A percentile compares a stretch with the other conserved stretches of the same genome.
These are phyloP conservation scores for Lasiodiplodia hormozganensis DNA, from an alignment of 2,329 filamentous ascomycete species.

Conservation along the genomic window DNA sequence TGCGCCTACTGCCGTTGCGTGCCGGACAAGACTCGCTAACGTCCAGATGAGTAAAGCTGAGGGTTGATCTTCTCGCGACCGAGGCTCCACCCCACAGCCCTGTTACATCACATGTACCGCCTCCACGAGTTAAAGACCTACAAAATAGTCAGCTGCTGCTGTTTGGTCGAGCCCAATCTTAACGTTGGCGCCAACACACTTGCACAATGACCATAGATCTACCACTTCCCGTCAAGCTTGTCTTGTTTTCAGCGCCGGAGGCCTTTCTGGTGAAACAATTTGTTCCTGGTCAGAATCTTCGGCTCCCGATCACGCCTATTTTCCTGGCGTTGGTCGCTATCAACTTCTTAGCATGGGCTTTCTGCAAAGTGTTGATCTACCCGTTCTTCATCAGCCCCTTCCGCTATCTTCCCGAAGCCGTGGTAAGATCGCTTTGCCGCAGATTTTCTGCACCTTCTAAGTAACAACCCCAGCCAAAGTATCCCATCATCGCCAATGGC, in stretches of 20 bases:
- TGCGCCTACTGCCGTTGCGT: not conserved
- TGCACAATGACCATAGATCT: conserved; percentile 23
- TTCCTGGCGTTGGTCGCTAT: conserved; percentile 5
- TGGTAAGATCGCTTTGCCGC: conserved; percentile 24
- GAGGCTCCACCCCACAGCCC: conserved; percentile 12
- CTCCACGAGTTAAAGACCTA: not conserved
- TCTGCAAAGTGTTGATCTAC: conserved; percentile 38
- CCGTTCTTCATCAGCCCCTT: conserved; percentile 50
- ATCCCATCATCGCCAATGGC: conserved; percentile 47
- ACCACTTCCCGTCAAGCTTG: conserved; percentile 20
- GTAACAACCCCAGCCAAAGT: conserved; percentile 33
- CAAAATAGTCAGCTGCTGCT: not conserved
- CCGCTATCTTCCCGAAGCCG: conserved; percentile 46
- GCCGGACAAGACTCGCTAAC: conserved; percentile 11
- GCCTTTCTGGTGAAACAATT: conserved; percentile 26
- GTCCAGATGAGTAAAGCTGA: conserved; percentile 10
- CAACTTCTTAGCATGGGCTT: conserved; percentile 24
- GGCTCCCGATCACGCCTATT: conserved; percentile 20
- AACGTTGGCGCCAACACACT: not conserved
- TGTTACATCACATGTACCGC: conserved; percentile 22
- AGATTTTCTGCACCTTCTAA: not conserved
- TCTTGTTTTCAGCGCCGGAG: conserved; percentile 17
- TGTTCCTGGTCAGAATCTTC: conserved; percentile 15
- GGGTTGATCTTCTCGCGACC: conserved; percentile 13
- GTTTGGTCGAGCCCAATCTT: not conserved